phyloP scores from a whole-genome alignment of 257 asterid genomes.

The Solanum neorickii region DNA sequence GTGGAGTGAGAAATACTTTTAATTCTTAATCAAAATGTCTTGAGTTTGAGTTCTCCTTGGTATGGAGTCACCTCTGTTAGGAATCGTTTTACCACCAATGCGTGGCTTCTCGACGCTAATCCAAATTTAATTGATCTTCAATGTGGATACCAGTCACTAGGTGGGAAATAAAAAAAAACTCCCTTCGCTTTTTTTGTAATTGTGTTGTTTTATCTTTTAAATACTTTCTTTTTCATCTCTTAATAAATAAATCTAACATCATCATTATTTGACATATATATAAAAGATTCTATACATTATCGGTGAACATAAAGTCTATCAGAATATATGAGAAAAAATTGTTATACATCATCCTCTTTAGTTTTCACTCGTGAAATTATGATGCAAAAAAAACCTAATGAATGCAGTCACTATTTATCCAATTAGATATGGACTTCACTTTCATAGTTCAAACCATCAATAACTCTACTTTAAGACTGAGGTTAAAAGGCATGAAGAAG shows the following conservation, averaged over 20 bases:
- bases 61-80: too few relatives aligned
- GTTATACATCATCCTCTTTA: accelerated
- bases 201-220: not conserved
- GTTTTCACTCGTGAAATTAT: not conserved
- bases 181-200: not conserved
- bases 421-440: not conserved
- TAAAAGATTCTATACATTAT: not conserved
- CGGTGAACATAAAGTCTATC: not conserved
- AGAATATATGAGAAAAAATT: not conserved
- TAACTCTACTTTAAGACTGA: conserved; percentile 9
- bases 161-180: not conserved
- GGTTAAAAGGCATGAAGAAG: conserved; percentile 18
- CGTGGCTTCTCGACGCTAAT: too few relatives aligned
- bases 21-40: too few relatives aligned
- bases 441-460: conserved; percentile 21
- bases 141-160: too few relatives aligned
- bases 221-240: too few relatives aligned
- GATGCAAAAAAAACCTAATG: not conserved
- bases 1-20: too few relatives aligned
- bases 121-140: too few relatives aligned
- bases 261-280: not conserved
- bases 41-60: too few relatives aligned
- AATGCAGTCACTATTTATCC: not conserved
- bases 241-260: not conserved
- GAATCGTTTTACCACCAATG: too few relatives aligned